phyloP scores from a whole-genome alignment of 2,329 filamentous ascomycete genomes.

The Hypoxylon sp. region DNA sequence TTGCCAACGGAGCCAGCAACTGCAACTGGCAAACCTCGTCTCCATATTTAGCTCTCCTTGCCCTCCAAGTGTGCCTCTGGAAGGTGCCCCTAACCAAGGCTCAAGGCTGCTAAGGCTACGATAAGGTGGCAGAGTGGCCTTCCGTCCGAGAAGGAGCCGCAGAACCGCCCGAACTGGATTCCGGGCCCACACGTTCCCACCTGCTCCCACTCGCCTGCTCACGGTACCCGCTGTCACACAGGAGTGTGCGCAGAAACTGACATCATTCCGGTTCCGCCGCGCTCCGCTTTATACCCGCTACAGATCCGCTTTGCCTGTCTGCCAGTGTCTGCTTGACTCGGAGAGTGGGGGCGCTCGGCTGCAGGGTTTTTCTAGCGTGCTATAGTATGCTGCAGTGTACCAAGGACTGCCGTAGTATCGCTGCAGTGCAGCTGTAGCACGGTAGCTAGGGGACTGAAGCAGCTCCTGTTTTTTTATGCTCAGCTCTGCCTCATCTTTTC shows the following conservation, averaged over 20 bases:
- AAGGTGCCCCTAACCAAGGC: neutral
- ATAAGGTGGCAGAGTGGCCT: slow-evolving; percentile 4
- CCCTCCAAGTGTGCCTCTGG: neutral
- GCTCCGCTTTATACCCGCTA: slow-evolving; percentile 36
- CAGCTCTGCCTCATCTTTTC: slow-evolving; percentile 35
- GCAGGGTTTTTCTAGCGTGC: slow-evolving; percentile 40
- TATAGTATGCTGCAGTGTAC: neutral
- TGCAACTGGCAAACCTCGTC: neutral
- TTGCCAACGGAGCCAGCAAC: slow-evolving; percentile 26
- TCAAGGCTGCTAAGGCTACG: neutral
- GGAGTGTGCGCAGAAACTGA: slow-evolving; percentile 24
- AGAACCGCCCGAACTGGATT: slow-evolving; percentile 35
- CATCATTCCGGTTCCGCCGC: slow-evolving; percentile 42
- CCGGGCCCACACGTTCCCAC: slow-evolving; percentile 9
- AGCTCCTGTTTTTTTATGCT: neutral
- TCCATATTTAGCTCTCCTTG: neutral
- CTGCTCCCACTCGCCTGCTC: slow-evolving; percentile 28
- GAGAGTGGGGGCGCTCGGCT: slow-evolving; percentile 25
- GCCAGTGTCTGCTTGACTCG: no score
- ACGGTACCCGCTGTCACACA: slow-evolving; percentile 37
- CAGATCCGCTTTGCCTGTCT: slow-evolving; percentile 30
- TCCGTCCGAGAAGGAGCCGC: slow-evolving; percentile 42
- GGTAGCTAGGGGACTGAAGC: no score
- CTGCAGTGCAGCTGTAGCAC: neutral
- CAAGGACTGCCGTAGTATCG: neutral